Base-by-base conservation (phyloP, 805 yeast genomes). In the Brettanomyces sp. region DNA sequence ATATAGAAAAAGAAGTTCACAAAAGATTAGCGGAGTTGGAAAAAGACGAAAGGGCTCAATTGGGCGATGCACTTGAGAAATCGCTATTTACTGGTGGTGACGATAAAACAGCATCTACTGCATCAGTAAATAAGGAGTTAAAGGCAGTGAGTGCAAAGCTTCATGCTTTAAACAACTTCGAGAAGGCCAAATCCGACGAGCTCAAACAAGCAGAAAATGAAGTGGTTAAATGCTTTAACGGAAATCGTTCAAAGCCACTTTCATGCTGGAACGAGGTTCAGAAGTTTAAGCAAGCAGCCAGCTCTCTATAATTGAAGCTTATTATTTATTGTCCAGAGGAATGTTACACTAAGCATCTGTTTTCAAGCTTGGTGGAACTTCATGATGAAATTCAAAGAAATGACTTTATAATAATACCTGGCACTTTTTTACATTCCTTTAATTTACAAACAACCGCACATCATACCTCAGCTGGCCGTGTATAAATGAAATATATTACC, bases 251-350 rank as follows among this genome's bases (percentile, higher is more conserved):
- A 22, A 79, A 72, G 59, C 80, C 85, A 22, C 73, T 87, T 61
- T 80, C 84, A 62, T 87, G 96, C 62, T 84, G 89, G 82, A 86
- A 83, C 37, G 85, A 84, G 58, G 85, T 85, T 18, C 78, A 82
- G 57, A 65, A 71, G 46, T 86, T 87, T 64, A 84, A 79, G 59
- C 72, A 70, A 51, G 62, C 78, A 50, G 84, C 80, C 6, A 35
- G 37, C 37, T 35, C 37, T 7, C n/a, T 35, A 35, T 35, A 12
- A 35, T n/a, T 6, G 32, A 28, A 6, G 32, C 11, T 28, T 6
- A 28, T 1, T 28, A 28, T 28, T 28, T 28, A 28, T 28, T 28
- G 32, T 9, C 32, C 7, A 9, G 11, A 28, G 11, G 32, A 28
- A 28, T 28, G 11, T 9, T 9, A 35, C 18, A 18, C 18, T 18